Conservation (phyloP, 108 stramenopile species). For the Aurantiochytrium sp. region DNA sequence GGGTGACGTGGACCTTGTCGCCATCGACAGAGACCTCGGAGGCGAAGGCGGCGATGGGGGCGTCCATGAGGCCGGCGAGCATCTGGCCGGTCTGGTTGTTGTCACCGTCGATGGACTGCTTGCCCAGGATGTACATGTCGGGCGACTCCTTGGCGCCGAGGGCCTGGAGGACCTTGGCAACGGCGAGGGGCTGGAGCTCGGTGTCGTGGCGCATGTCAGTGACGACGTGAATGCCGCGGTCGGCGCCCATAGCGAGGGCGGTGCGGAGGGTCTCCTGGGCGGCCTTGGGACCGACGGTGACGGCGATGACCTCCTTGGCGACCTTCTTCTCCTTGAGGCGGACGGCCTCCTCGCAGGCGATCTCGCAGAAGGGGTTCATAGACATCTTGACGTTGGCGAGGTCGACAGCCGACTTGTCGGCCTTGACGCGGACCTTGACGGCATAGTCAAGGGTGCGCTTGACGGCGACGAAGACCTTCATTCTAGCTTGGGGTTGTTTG, state of each 20-base stretch:
- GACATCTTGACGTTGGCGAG: constrained; percentile 95
- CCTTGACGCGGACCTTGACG: constrained; percentile 90
- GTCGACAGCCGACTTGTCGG: constrained; percentile 77
- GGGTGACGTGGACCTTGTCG: constrained; percentile 70
- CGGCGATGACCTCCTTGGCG: constrained; percentile 82
- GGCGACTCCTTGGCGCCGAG: constrained; percentile 66
- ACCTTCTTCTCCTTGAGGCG: constrained; percentile 78
- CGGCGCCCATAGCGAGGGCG: constrained; percentile 62
- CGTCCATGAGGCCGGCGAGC: constrained; percentile 83
- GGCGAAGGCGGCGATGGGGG: constrained; percentile 95
- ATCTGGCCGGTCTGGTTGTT: constrained; percentile 46
- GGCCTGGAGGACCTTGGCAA: constrained; percentile 55
- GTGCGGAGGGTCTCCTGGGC: constrained; percentile 88
- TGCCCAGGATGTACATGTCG: constrained; percentile 86
- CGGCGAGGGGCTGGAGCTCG: constrained; percentile 89
- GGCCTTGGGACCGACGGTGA: constrained; percentile 93
- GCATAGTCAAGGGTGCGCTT: constrained; percentile 82
- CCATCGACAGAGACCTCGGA: constrained; percentile 67
- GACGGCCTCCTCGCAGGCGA: constrained; percentile 88
- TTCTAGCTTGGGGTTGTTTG: neutral
- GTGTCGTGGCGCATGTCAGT: constrained; percentile 88
- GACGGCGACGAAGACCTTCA: constrained; percentile 50
- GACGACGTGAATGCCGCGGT: constrained; percentile 73
- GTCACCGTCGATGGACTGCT: constrained; percentile 94
- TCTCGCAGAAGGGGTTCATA: constrained; percentile 99